Conservation (phyloP, 371 early-diverging fungal species). For the Mucor lusitanicus region DNA sequence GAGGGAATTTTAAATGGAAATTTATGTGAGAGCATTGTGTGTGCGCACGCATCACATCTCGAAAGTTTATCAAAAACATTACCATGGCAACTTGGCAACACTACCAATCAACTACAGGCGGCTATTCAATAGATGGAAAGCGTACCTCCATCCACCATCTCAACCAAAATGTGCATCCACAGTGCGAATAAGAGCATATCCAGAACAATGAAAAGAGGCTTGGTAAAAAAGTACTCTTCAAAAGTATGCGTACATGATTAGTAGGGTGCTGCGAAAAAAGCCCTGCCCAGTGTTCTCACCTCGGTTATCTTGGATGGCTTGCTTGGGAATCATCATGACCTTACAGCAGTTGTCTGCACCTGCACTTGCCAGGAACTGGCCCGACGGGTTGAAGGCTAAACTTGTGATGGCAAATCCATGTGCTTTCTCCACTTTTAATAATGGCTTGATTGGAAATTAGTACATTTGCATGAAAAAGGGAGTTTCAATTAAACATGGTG, state of each 20-base stretch:
- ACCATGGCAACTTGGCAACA: background rate
- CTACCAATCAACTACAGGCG: constrained; percentile 3
- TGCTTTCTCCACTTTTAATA: constrained; percentile 6
- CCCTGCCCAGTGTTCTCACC: no score
- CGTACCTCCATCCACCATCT: constrained; percentile 17
- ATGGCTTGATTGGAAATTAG: background rate
- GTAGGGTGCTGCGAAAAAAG: background rate
- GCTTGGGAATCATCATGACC: background rate
- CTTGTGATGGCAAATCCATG: constrained; percentile 63
- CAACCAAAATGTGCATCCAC: constrained; percentile 25
- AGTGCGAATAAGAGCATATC: constrained; percentile 26
- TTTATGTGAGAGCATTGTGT: background rate
- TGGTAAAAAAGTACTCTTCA: background rate
- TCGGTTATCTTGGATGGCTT: background rate
- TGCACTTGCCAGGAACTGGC: constrained; percentile 50
- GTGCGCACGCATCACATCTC: background rate
- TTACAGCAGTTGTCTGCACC: background rate
- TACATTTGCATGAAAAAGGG: constrained; percentile 10
- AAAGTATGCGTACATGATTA: background rate
- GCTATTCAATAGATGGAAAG: background rate
- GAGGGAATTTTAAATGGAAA: constrained; percentile 1
- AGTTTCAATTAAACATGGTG: constrained; percentile 1
- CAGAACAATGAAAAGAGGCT: constrained; percentile 7
- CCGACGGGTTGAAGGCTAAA: constrained; percentile 55
- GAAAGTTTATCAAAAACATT: background rate